Conservation (phyloP, 306 rosid species). For the Mimosa bimucronata region DNA sequence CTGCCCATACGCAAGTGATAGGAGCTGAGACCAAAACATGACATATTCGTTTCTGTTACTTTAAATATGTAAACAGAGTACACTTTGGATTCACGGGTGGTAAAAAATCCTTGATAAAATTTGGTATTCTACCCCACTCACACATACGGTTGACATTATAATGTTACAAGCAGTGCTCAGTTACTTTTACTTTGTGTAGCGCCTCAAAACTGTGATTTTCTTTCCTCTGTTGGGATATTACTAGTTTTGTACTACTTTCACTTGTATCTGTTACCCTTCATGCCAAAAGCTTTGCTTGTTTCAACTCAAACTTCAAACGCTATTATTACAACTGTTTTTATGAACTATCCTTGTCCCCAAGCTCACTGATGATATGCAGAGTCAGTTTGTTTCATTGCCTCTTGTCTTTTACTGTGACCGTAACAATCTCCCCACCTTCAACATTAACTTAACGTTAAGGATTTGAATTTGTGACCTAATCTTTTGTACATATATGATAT, state of each 20-base stretch:
- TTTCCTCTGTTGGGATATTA: constrained; percentile 17
- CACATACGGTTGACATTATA: constrained; percentile 26
- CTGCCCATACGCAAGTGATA: constrained; percentile 2
- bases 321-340: constrained; percentile 5
- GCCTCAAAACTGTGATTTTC: constrained; percentile 3
- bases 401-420: constrained; percentile 37
- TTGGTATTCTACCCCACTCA: background rate
- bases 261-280: constrained; percentile 1
- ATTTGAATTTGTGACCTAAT: constrained; percentile 46
- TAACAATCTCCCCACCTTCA: background rate
- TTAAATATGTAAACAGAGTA: background rate
- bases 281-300: constrained; percentile 13
- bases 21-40: background rate
- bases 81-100: constrained; percentile 42
- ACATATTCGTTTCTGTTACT: background rate
- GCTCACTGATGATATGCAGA: background rate
- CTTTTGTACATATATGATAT: constrained; percentile 9
- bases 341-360: constrained; percentile 35
- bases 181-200: background rate
- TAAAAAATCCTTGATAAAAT: constrained; percentile 26
- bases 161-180: constrained; percentile 14
- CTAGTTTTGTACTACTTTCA: constrained; percentile 17
- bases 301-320: constrained; percentile 35
- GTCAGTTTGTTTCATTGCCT: constrained; percentile 35
- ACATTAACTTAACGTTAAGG: constrained; percentile 32